phyloP scores from a whole-genome alignment of 2,329 filamentous ascomycete species.

The Fusarium bactridioides region DNA sequence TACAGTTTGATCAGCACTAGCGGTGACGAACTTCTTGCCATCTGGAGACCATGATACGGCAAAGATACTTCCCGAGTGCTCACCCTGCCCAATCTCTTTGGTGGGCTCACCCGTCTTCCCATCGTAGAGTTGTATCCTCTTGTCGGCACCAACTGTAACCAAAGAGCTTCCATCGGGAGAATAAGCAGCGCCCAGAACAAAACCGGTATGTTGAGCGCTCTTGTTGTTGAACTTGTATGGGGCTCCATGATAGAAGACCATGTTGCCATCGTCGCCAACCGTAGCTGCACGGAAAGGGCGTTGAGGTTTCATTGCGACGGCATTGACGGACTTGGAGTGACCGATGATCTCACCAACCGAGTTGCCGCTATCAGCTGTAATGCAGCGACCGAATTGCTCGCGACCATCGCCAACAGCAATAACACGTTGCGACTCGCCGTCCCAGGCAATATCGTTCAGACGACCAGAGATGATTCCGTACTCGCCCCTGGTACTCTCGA shows the following conservation, averaged over 20 bases:
- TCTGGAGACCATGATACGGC: conserved; percentile 89
- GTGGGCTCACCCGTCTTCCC: conserved; percentile 92
- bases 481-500: conserved; percentile 87
- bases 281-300: conserved; percentile 91
- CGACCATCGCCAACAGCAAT: conserved; percentile 96
- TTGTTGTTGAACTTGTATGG: conserved; percentile 97
- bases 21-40: conserved; percentile 85
- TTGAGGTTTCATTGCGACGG: conserved; percentile 87
- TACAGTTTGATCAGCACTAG: conserved; percentile 93
- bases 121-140: conserved; percentile 92
- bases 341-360: conserved; percentile 93
- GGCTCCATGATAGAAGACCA: conserved; percentile 92
- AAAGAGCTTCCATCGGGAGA: conserved; percentile 84
- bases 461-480: conserved; percentile 93
- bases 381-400: conserved; percentile 91
- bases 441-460: conserved; percentile 97
- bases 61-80: conserved; percentile 92
- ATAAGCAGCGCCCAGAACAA: conserved; percentile 87
- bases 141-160: conserved; percentile 92
- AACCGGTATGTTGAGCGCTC: conserved; percentile 82
- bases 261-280: conserved; percentile 85
- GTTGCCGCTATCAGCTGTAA: conserved; percentile 95
- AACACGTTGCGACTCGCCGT: conserved; percentile 94
- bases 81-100: conserved; percentile 78
- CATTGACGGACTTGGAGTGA: conserved; percentile 90